phyloP scores from a whole-genome alignment of 1,284 basidiomycete species.

The Mycosarcoma mackinlayi region DNA sequence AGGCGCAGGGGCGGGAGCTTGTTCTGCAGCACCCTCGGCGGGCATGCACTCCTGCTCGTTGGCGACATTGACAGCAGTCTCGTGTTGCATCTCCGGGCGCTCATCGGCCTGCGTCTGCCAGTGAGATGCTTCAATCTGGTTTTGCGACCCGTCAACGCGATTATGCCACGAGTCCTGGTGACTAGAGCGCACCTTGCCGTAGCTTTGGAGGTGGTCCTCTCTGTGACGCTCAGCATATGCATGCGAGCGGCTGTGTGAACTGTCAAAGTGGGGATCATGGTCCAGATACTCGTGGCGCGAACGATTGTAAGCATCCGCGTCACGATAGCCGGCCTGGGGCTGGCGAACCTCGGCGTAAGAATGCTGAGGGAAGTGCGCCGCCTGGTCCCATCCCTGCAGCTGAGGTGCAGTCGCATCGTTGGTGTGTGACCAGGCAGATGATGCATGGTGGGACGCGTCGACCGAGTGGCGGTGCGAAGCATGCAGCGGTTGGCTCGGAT shows the following conservation, averaged over 20 bases:
- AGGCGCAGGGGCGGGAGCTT: conserved; percentile 45
- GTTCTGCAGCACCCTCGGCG: conserved; percentile 11
- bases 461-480: conserved; percentile 23
- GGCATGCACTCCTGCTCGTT: neutral
- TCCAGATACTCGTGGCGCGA: conserved; percentile 7
- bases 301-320: conserved; percentile 9
- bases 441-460: conserved; percentile 7
- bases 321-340: conserved; percentile 12
- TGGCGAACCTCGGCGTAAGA: conserved; percentile 8
- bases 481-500: conserved; percentile 9
- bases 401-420: conserved; percentile 7
- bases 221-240: conserved; percentile 12
- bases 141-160: conserved; percentile 5
- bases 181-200: conserved; percentile 2
- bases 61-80: neutral
- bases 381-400: conserved; percentile 14
- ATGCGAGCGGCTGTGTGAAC: conserved; percentile 11
- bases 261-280: conserved; percentile 8
- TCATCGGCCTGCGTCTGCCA: conserved; percentile 24
- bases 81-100: conserved; percentile 2
- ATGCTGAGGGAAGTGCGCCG: conserved; percentile 17
- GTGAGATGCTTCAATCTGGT: conserved; percentile 2
- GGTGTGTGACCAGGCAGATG: conserved; percentile 18
- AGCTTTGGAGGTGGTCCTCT: conserved; percentile 5
- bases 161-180: conserved; percentile 16